phyloP scores from a whole-genome alignment of 1,139 yeast species.

The Geotrichum carabidarum region DNA sequence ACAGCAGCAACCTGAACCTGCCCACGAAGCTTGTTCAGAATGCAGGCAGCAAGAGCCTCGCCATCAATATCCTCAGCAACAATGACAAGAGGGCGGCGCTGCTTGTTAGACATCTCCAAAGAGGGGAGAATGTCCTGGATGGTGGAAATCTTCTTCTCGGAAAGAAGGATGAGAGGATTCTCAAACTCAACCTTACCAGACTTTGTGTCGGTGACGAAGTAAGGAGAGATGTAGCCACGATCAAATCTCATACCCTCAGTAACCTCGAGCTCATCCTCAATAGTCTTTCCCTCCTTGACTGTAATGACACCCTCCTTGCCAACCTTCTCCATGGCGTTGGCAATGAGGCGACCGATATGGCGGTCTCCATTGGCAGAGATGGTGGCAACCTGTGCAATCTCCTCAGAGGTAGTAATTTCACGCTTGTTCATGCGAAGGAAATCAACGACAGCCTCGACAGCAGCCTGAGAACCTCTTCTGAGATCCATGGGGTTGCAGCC shows the following conservation, averaged over 20 bases:
- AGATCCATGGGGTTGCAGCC: slow-evolving; percentile 99
- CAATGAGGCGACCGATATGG: slow-evolving; percentile 90
- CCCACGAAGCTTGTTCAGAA: slow-evolving; percentile 95
- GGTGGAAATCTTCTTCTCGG: slow-evolving; percentile 92
- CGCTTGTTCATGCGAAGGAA: slow-evolving; percentile 86
- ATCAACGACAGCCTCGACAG: slow-evolving; percentile 92
- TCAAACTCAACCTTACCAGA: slow-evolving; percentile 96
- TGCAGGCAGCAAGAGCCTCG: slow-evolving; percentile 98
- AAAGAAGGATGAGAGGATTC: slow-evolving; percentile 81
- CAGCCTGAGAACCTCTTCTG: slow-evolving; percentile 98
- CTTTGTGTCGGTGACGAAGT: slow-evolving; percentile 94
- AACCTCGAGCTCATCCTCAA: slow-evolving; percentile 94
- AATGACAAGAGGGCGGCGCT: slow-evolving; percentile 91
- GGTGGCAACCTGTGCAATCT: slow-evolving; percentile 98
- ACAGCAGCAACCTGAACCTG: slow-evolving; percentile 98
- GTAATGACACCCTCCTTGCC: slow-evolving; percentile 99
- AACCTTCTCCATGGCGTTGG: slow-evolving; percentile 98
- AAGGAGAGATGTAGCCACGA: slow-evolving; percentile 97
- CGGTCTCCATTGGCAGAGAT: slow-evolving; percentile 96
- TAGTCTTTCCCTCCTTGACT: slow-evolving; percentile 94
- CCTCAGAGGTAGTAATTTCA: slow-evolving; percentile 94
- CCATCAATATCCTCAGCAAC: slow-evolving; percentile 98
- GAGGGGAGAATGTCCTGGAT: slow-evolving; percentile 93
- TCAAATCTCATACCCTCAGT: slow-evolving; percentile 99
- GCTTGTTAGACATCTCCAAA: slow-evolving; percentile 87